These are phyloP conservation scores for Olyra latifolia DNA, from an alignment of 176 grass and related monocot genomes.

Conservation along the genomic window DNA sequence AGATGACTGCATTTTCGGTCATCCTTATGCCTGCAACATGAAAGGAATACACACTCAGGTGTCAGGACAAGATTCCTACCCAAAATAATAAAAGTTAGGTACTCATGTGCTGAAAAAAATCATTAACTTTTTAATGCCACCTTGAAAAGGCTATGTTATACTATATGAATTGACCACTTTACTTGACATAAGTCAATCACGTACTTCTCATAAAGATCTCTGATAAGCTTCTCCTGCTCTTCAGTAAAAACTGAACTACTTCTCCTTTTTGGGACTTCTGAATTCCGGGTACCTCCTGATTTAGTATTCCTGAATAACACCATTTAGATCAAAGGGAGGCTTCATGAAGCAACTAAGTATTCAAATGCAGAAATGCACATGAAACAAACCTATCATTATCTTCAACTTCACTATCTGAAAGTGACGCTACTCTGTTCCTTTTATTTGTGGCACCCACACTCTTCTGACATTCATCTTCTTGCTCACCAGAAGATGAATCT, in stretches of 20 bases:
- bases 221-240: constrained; percentile 68
- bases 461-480: constrained; percentile 42
- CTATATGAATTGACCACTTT: constrained; percentile 16
- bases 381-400: constrained; percentile 56
- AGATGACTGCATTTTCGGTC: constrained; percentile 62
- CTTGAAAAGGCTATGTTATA: constrained; percentile 13
- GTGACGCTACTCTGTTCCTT: constrained; percentile 50
- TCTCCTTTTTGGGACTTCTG: constrained; percentile 47
- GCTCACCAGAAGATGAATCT: constrained; percentile 46
- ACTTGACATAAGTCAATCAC: constrained; percentile 30
- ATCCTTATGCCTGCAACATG: constrained; percentile 76
- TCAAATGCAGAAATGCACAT: constrained; percentile 21
- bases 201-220: constrained; percentile 80
- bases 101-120: not conserved
- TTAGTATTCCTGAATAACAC: constrained; percentile 40
- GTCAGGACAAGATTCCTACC: constrained; percentile 14
- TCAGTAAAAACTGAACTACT: constrained; percentile 55
- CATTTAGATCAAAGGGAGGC: constrained; percentile 33
- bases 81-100: constrained; percentile 6
- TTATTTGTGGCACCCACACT: constrained; percentile 35
- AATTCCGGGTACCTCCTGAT: constrained; percentile 42
- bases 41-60: constrained; percentile 33
- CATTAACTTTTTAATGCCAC: constrained; percentile 3
- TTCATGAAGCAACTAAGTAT: constrained; percentile 30
- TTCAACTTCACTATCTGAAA: constrained; percentile 54